These are phyloP conservation scores for Trametes villosa DNA, from an alignment of 768 basidiomycete species.

Conservation along the genomic window DNA sequence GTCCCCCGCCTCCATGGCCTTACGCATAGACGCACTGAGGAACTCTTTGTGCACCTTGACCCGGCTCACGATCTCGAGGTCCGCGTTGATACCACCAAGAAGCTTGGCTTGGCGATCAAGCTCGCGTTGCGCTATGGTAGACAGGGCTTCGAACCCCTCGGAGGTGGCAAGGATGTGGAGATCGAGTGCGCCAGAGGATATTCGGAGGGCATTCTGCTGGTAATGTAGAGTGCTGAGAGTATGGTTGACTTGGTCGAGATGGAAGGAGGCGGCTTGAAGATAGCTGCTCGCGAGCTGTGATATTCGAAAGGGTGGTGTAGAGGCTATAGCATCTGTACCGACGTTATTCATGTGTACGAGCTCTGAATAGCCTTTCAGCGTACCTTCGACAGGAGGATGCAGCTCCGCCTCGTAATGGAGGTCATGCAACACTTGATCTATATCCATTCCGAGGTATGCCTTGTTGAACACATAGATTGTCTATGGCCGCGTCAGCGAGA, in stretches of 20 bases:
- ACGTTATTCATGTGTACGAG: not conserved
- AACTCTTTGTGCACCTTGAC: conserved; percentile 79
- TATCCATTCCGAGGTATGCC: conserved; percentile 69
- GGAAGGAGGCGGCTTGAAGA: conserved; percentile 62
- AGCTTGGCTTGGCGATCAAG: conserved; percentile 68
- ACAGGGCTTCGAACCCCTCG: conserved; percentile 74
- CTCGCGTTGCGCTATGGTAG: conserved; percentile 65
- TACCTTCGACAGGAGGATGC: conserved; percentile 77
- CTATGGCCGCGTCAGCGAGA: conserved; percentile 36
- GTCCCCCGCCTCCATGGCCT: conserved; percentile 73
- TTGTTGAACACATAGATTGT: conserved; percentile 87
- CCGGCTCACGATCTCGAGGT: conserved; percentile 69
- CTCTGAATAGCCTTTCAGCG: conserved; percentile 5
- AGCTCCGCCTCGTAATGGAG: conserved; percentile 63
- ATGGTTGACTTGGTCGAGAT: conserved; percentile 64
- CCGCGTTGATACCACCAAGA: conserved; percentile 67
- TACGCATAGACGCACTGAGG: conserved; percentile 65
- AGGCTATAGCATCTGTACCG: conserved; percentile 56
- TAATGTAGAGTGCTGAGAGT: conserved; percentile 56
- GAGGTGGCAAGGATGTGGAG: conserved; percentile 70
- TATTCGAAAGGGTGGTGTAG: conserved; percentile 74
- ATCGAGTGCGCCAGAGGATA: conserved; percentile 76
- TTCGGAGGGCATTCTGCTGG: conserved; percentile 72
- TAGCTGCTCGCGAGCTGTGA: conserved; percentile 70
- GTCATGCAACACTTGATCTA: conserved; percentile 66